Conservation (phyloP, 768 basidiomycete species). For the Mrakia frigida region DNA sequence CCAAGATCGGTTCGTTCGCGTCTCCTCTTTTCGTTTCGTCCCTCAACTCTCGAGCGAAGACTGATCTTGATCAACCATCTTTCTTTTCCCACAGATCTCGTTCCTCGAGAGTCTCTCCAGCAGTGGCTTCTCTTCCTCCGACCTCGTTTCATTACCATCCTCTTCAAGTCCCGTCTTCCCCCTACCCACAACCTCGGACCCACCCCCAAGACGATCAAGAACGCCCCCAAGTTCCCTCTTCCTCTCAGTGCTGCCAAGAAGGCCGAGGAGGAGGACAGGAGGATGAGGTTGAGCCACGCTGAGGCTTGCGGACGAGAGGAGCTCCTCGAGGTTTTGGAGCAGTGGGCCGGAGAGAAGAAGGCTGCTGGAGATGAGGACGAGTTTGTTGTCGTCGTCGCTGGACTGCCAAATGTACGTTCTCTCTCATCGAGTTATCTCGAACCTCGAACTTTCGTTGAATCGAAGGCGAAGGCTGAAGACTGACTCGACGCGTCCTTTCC, state of each 20-base stretch:
- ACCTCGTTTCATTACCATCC: slow-evolving; percentile 56
- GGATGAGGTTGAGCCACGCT: slow-evolving; percentile 47
- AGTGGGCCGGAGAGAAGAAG: slow-evolving; percentile 52
- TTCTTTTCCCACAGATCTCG: slow-evolving; percentile 55
- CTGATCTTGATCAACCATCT: slow-evolving; percentile 11
- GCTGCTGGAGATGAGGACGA: slow-evolving; percentile 49
- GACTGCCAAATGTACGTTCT: slow-evolving; percentile 67
- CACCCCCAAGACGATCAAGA: slow-evolving; percentile 37
- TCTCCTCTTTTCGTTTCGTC: slow-evolving; percentile 12
- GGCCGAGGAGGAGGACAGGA: slow-evolving; percentile 50
- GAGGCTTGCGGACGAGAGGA: slow-evolving; percentile 62
- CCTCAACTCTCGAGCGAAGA: neutral
- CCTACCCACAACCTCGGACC: slow-evolving; percentile 34
- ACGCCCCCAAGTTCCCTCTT: slow-evolving; percentile 57
- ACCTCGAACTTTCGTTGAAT: too few species aligned
- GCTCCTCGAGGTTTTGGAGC: slow-evolving; percentile 52
- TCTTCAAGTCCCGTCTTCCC: slow-evolving; percentile 60
- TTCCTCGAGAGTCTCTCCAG: slow-evolving; percentile 67
- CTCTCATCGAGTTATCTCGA: neutral
- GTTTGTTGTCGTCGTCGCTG: slow-evolving; percentile 70
- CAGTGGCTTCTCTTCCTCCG: slow-evolving; percentile 66
- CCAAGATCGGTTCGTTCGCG: slow-evolving; percentile 69
- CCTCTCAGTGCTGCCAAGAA: slow-evolving; percentile 25
- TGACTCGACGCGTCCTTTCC: neutral
- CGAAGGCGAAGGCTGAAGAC: too few species aligned